These are phyloP conservation scores for Polygonum aviculare DNA, from an alignment of 148 eudicot species.

Conservation along the genomic window DNA sequence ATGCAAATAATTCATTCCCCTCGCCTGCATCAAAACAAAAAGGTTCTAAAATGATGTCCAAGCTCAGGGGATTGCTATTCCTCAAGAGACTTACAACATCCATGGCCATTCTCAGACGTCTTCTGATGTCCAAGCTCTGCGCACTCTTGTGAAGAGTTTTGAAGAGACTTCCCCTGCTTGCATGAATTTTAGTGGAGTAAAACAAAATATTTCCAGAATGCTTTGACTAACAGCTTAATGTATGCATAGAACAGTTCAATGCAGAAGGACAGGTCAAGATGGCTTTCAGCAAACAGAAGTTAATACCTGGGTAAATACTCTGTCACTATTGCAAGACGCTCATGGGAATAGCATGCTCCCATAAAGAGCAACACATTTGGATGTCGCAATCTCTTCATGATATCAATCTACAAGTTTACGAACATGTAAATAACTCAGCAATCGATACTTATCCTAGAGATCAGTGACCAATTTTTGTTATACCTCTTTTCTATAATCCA, in stretches of 20 bases:
- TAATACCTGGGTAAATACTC: slow-evolving; percentile 62
- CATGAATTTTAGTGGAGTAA: not conserved
- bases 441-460: not conserved
- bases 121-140: slow-evolving; percentile 50
- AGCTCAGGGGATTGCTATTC: not conserved
- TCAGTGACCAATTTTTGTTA: not conserved
- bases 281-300: not conserved
- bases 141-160: slow-evolving; percentile 64
- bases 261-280: not conserved
- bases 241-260: not conserved
- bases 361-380: slow-evolving; percentile 85
- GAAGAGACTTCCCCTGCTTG: slow-evolving; percentile 78
- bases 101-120: slow-evolving; percentile 75
- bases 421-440: not conserved
- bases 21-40: slow-evolving; percentile 39
- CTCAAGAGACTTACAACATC: slow-evolving; percentile 51
- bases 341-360: slow-evolving; percentile 75
- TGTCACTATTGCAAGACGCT: slow-evolving; percentile 75
- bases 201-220: not conserved
- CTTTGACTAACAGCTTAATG: not conserved
- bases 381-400: slow-evolving; percentile 76
- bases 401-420: slow-evolving; percentile 41
- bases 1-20: slow-evolving; percentile 93
- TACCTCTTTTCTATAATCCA: slow-evolving; percentile 71
- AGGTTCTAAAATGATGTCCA: not conserved